Conservation (phyloP, 768 basidiomycete genomes). For the Suillus occidentalis region DNA sequence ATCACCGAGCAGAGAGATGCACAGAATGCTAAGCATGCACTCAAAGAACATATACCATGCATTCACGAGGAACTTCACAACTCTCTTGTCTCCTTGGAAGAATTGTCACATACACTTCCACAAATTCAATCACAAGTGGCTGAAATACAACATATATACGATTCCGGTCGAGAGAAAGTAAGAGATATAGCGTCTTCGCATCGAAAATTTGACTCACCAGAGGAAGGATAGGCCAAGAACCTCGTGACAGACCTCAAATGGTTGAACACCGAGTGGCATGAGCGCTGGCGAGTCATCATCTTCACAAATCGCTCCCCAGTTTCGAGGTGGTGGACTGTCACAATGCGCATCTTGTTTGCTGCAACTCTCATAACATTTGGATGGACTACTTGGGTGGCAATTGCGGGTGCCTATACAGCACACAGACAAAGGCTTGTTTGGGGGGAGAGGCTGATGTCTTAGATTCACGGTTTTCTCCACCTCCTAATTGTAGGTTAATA, state of each 20-base stretch:
- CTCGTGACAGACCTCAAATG: conserved; percentile 68
- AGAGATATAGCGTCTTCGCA: conserved; percentile 11
- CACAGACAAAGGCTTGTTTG: conserved; percentile 75
- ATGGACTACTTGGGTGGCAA: conserved; percentile 59
- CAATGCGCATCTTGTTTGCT: conserved; percentile 61
- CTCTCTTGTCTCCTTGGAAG: conserved; percentile 54
- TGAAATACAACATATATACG: conserved; percentile 65
- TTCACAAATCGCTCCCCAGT: conserved; percentile 75
- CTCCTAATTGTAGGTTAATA: not conserved
- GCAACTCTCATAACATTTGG: conserved; percentile 56
- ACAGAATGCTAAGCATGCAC: conserved; percentile 57
- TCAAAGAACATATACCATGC: conserved; percentile 59
- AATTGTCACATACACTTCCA: conserved; percentile 61
- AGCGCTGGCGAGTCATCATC: conserved; percentile 71
- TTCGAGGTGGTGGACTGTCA: conserved; percentile 65
- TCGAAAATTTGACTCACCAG: conserved; percentile 4
- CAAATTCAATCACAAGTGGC: conserved; percentile 59
- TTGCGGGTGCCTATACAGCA: conserved; percentile 69
- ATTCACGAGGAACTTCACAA: conserved; percentile 61
- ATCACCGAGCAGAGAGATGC: conserved; percentile 47
- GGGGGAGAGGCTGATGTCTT: conserved; percentile 79
- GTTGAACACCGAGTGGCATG: conserved; percentile 78
- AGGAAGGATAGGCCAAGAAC: conserved; percentile 50
- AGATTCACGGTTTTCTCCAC: conserved; percentile 13
- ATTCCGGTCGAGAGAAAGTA: conserved; percentile 70